Evolutionary conservation across 768 basidiomycete genomes (phyloP), one percentile per base, ranked within the genome.

Genomic region (Termitomyces heimii): DNA sequence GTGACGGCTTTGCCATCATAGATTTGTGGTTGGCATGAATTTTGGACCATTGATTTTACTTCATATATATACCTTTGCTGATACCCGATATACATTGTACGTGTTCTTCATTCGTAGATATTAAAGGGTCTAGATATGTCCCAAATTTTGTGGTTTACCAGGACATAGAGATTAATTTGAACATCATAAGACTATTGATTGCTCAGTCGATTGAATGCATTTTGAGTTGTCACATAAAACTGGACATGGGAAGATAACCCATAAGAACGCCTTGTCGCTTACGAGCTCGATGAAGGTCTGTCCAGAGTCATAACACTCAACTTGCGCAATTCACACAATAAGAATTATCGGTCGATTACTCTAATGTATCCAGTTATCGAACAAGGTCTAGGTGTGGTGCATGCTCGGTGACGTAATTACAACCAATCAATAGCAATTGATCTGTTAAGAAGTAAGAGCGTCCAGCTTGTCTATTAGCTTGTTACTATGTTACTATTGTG

Each of bases 1-100:
- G 72, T 76, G 16, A 58, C 56, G 13, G 26, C 34, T 31, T 29
- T 31, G 26, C 42, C 12, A 46, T 61, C 44, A 40, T 40, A 40
- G 39, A 9, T 40, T 46, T 8, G 6, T 18, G 35, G 18, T 24
- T 20, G 5, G 20, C 13, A 31, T 35, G n/a, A 34, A 20, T 32
- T 35, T 51, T 40, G 40, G 34, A 49, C 16, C n/a, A n/a, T 47
- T 18, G n/a, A 43, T 55, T 22, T 40, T 53, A 45, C 45, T 50
- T 39, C 12, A 49, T 56, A 43, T 56, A 42, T 60, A 49, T 50
- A 50, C 49, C 29, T 42, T 49, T 31, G 55, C 32, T 43, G 49
- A 50, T 56, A 56, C 47, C 40, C 39, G 9, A 55, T 29, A 10
- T 34, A 46, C 50, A 43, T n/a, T 31, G 7, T 29, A 39, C 6